Evolutionary conservation across 1,139 yeast genomes (phyloP), one percentile per base, ranked within the genome.

Genomic region (Yamadazyma pseudoaaseri): DNA sequence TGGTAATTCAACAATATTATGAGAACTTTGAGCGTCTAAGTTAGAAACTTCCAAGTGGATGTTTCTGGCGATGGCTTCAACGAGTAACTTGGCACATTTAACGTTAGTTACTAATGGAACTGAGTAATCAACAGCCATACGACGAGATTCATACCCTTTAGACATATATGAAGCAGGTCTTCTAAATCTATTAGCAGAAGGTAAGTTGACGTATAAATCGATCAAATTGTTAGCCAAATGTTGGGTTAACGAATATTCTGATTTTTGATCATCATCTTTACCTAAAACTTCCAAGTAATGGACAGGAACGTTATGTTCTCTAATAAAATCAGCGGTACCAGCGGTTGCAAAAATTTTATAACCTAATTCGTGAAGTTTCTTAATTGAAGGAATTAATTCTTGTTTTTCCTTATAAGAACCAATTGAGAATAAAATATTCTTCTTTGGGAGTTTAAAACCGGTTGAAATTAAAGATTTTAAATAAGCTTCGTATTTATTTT

Each of bases 71-170:
- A 94, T 66, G 12, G 98, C 98, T 67, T 92, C 97, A 49, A 92
- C 83, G 64, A 94, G 75, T 49, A 94, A 73, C 68, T 94, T 94
- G 45, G 99, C 99, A 71, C 92, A 82, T 70, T 94, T 94, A 49
- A 92, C 98, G 58, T 94, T 94, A 48, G 99, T 92, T 34, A 94
- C 96, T 62, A 94, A 76, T 34, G 99, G 99, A 58, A 94, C 86
- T 35, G 97, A 90, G 60, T 86, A 94, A 65, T 94, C 99, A 48
- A 94, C 97, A 49, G 99, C 98, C 97, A 94, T 86, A 74, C 99
- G 94, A 76, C 99, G 95, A 36, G 97, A 86, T 65, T 81, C 83
- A 75, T 94, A 94, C 62, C 98, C 99, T 71, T 86, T 89, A 23
- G 96, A 86, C 77, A 92, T 89, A 67, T 92, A 94, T 42, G 92